Percentiles rank a stretch among this genome's conserved stretches.
Evolutionary conservation across 129 eudicot species (phyloP).

Genomic region (Heracleum sosnowskyi): DNA sequence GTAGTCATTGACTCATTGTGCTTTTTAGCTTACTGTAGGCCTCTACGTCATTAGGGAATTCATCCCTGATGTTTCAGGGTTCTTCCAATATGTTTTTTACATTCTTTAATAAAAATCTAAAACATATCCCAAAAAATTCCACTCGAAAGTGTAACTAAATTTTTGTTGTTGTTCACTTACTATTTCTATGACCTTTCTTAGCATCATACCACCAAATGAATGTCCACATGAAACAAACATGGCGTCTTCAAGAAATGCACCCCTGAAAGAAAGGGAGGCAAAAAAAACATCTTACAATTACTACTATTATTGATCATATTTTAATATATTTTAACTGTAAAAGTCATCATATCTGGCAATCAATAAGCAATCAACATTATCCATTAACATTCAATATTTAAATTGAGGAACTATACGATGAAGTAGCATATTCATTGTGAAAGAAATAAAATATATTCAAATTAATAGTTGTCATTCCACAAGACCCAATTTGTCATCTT

Average conservation of each 20-base stretch:
- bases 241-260: slow-evolving; percentile 93
- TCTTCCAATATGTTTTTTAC: neutral
- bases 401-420: neutral
- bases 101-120: neutral
- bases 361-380: neutral
- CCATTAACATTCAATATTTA: neutral
- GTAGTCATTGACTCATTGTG: neutral
- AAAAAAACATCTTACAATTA: neutral
- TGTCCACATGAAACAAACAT: slow-evolving; percentile 94
- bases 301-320: neutral
- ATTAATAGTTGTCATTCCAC: neutral
- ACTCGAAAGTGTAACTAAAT: neutral
- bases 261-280: slow-evolving; percentile 30
- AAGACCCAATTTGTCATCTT: neutral
- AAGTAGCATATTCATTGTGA: neutral
- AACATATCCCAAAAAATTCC: neutral
- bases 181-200: slow-evolving; percentile 71
- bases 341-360: neutral
- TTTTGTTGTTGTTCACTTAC: too few relatives aligned
- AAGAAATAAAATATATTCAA: too few relatives aligned
- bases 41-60: neutral
- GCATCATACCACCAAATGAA: slow-evolving; percentile 95
- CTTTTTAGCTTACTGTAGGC: neutral
- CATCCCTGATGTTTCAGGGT: neutral
- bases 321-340: neutral